Evolutionary conservation across 371 early-diverging fungal species (phyloP).

Genomic region (Lichtheimia corymbifera): DNA sequence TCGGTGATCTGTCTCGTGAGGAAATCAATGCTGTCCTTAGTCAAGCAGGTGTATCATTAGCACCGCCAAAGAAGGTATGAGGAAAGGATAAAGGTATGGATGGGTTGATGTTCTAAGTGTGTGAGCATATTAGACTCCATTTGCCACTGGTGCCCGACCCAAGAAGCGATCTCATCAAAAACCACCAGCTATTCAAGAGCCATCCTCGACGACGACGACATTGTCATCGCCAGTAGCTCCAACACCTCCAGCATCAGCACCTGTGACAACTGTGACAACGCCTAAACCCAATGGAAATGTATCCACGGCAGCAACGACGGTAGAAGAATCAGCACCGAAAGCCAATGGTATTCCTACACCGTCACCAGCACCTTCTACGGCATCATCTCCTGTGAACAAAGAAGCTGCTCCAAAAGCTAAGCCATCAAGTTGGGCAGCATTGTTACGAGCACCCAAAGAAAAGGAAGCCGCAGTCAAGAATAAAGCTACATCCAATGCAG

Average conservation of each 20-base stretch:
- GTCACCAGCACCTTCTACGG: neutral
- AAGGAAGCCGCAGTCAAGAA: slow-evolving; percentile 21
- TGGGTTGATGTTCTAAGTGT: neutral
- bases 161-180: slow-evolving; percentile 16
- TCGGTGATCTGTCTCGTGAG: slow-evolving; percentile 62
- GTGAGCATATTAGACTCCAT: slow-evolving; percentile 35
- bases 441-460: slow-evolving; percentile 34
- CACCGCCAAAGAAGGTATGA: slow-evolving; percentile 45
- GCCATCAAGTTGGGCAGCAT: slow-evolving; percentile 63
- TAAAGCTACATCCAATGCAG: slow-evolving; percentile 9
- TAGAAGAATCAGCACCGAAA: neutral
- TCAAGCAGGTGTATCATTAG: slow-evolving; percentile 44
- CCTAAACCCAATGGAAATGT: neutral
- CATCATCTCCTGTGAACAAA: neutral
- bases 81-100: slow-evolving; percentile 14
- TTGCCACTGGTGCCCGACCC: slow-evolving; percentile 36
- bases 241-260: slow-evolving; percentile 13
- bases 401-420: slow-evolving; percentile 38
- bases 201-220: neutral
- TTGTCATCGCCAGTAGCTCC: neutral
- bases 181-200: slow-evolving; percentile 15
- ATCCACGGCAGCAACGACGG: neutral
- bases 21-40: slow-evolving; percentile 59
- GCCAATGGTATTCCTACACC: neutral
- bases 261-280: slow-evolving; percentile 7